Evolutionary conservation across 2,329 filamentous ascomycete genomes (phyloP), one percentile per base, ranked within the genome.

Genomic region (Talaromyces pinophilus): DNA sequence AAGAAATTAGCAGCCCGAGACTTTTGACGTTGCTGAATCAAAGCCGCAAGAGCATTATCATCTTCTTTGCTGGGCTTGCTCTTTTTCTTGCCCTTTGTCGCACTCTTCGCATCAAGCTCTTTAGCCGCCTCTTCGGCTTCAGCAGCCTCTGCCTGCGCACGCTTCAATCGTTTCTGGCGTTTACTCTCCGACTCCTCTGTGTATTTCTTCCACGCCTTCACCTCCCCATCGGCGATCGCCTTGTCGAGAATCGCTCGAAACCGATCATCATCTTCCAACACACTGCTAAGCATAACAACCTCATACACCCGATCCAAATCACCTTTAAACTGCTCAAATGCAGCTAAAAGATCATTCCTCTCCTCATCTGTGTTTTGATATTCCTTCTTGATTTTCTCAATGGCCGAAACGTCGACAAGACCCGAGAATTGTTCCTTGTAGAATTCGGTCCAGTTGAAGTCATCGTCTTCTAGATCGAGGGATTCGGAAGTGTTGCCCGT

Each of bases 291-390:
- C 88, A 99, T 96, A 48, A 99, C 90, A 0, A 82, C 82, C 75
- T 93, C 87, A 78, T 96, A 98, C 0, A 99, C 80, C 19, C 79
- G 79, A 72, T 90, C 87, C 87, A 98, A 88, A 68, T 91, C 84
- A 40, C 95, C 95, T 74, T 92, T 83, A 73, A 81, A 82, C 70
- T 88, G 83, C 71, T 88, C 87, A 79, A 94, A 99, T 1, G 92
- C 91, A 13, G 84, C 81, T 4, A 99, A 82, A 1, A 99, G 72
- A 75, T 96, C 93, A 59, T 85, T 83, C 71, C 85, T 87, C 82
- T 99, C 95, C 78, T 98, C 92, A 2, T 92, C 90, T 0, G 92
- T 93, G 19, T 87, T 87, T 80, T 94, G 93, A 83, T 98, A 99
- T 70, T 90, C 84, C 35, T 84, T 81, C 67, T 91, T 87, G 73